Percentiles rank a stretch among this genome's conserved stretches.
Conservation (phyloP, 768 basidiomycete genomes). For the Lyophyllum semitale region DNA sequence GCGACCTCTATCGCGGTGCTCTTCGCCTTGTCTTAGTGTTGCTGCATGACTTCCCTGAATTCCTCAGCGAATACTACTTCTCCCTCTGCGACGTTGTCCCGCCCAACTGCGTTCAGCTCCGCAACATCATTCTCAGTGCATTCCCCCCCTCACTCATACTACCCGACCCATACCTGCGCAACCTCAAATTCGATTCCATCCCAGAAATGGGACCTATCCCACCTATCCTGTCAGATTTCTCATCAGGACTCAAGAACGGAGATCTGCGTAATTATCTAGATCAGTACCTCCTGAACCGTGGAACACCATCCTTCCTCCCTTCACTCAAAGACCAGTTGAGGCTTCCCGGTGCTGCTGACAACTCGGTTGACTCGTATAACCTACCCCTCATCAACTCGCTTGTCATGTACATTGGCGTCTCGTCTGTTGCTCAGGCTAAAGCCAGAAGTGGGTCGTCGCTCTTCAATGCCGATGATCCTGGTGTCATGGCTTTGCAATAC, state of each 20-base stretch:
- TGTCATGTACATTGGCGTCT: slow-evolving; percentile 95
- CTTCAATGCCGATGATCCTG: slow-evolving; percentile 82
- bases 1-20: slow-evolving; percentile 88
- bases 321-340: slow-evolving; percentile 79
- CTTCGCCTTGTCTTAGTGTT: slow-evolving; percentile 91
- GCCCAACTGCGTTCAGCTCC: slow-evolving; percentile 89
- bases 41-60: slow-evolving; percentile 98
- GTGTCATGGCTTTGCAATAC: slow-evolving; percentile 82
- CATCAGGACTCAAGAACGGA: slow-evolving; percentile 74
- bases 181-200: slow-evolving; percentile 70
- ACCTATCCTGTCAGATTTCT: slow-evolving; percentile 88
- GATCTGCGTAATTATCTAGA: slow-evolving; percentile 83
- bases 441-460: slow-evolving; percentile 78
- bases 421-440: slow-evolving; percentile 87
- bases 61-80: slow-evolving; percentile 96
- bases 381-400: slow-evolving; percentile 89
- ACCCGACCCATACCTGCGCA: slow-evolving; percentile 85
- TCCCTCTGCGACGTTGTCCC: slow-evolving; percentile 94
- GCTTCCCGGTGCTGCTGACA: slow-evolving; percentile 45
- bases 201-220: slow-evolving; percentile 94
- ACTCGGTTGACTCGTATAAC: slow-evolving; percentile 71
- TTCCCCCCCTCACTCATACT: slow-evolving; percentile 83
- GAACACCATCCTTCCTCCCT: slow-evolving; percentile 69
- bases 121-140: slow-evolving; percentile 95
- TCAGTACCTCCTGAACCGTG: slow-evolving; percentile 80